Percentiles rank a stretch among this genome's conserved stretches.
Conservation (phyloP, 768 basidiomycete species). For the Amanita rubescens region DNA sequence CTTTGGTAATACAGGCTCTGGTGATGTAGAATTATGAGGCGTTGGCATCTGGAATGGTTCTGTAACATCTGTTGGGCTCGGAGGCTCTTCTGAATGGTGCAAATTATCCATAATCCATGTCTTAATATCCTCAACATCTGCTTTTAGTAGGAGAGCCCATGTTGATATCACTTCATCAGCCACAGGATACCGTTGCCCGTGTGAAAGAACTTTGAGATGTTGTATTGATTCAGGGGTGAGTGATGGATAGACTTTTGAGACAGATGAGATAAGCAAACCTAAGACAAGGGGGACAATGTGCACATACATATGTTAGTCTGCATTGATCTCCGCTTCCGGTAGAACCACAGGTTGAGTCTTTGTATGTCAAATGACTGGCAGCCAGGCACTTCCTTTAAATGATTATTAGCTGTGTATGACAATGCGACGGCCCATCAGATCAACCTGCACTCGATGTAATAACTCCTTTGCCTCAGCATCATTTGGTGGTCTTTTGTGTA, state of each 20-base stretch:
- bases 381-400: constrained; percentile 11
- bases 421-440: neutral
- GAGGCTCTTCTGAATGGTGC: neutral
- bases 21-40: constrained; percentile 5
- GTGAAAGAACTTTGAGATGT: constrained; percentile 17
- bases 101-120: constrained; percentile 14
- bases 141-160: constrained; percentile 24
- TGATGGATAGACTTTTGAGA: constrained; percentile 15
- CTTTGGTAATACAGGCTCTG: neutral
- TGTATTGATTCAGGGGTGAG: constrained; percentile 16
- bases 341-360: constrained; percentile 14
- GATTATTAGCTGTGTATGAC: neutral
- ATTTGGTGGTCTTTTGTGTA: neutral
- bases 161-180: constrained; percentile 20
- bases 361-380: constrained; percentile 10
- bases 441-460: neutral
- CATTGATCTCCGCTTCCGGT: constrained; percentile 5
- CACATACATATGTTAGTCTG: neutral
- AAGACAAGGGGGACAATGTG: no score
- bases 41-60: constrained; percentile 6
- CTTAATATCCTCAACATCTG: constrained; percentile 15
- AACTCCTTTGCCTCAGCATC: neutral
- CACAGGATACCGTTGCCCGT: constrained; percentile 16
- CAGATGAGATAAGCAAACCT: no score
- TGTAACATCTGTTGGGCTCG: no score